Evolutionary conservation across 768 basidiomycete genomes (phyloP), one percentile per base, ranked within the genome.

Genomic region (Boletales sp.): DNA sequence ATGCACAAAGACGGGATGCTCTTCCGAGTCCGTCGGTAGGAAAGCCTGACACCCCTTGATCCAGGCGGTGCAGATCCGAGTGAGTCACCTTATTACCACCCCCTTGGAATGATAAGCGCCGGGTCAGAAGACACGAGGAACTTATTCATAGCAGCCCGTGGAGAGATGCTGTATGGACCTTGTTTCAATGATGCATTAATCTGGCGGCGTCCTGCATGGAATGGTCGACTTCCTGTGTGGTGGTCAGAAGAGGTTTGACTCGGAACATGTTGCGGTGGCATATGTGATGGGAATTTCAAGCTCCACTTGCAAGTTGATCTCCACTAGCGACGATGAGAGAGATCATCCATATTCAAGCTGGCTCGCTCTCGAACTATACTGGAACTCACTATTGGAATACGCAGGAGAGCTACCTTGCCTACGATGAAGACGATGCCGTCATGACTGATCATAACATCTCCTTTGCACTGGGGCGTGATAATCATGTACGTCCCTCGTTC

Each of bases 341-440:
- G 62, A 87, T 90, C 53, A 66, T 91, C 50, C 84, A 91, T 64
- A 72, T 91, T 44, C 88, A 90, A 66, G 86, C 86, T 0, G 87
- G 87, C 48, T 64, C 72, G 31, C 59, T 79, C 39, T 75, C 87
- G 17, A 90, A 90, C 60, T 82, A 82, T 60, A 67, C 77, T 17
- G 87, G 86, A 40, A 80, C 86, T 0, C 88, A 90, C 59, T 90
- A 87, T 57, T 91, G 87, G 87, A 90, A 90, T 59, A 78, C 85
- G 1, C 87, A 90, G 65, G 84, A 88, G 64, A 75, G 67, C 54
- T 90, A 90, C 63, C 77, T 84, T 55, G 71, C 73, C 0, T 77
- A 78, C 52, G 70, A 72, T 18, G 75, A 75, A 41, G 67, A 64
- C 35, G 70, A 74, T 47, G 74, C 76, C 19, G 58, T 75, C 5